Evolutionary conservation across 352 stramenopile species (phyloP), one percentile per base, ranked within the genome.

Genomic region (Blastocystis sp.): DNA sequence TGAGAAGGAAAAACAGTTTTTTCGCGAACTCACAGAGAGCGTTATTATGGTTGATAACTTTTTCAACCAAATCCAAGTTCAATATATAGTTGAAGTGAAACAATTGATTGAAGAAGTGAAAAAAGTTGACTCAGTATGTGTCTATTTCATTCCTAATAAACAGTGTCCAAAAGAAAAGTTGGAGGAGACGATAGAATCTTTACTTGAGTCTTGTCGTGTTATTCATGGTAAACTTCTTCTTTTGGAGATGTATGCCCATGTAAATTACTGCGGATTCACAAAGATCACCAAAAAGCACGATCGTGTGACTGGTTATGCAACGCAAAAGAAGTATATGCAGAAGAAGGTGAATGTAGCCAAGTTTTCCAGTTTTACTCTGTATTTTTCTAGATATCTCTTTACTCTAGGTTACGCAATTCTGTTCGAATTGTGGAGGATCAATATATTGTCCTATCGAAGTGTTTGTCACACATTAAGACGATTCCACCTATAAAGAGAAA

Each of bases 271-370:
- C 7, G 76, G 76, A 9, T 88, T 88, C 39, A 76, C 76, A 11
- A 88, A 88, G 39, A 88, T 88, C 3, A 88, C 76, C 16, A 88
- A 88, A 26, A 88, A 88, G 39, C 76, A 88, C 47, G 76, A 88
- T 43, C 59, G 64, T 39, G 54, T 88, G 39, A 88, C 76, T 20
- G 64, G 75, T 75, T 88, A 76, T 70, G 53, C 54, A 24, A 88
- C 76, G 47, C 76, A 88, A 39, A 76, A 76, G 76, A 88, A 88
- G 47, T 88, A 64, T 78, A 88, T 88, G 47, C 59, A 88, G 30
- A 81, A 78, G 11, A 88, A 88, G 64, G 76, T 88, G 41, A 88
- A 88, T 45, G 64, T 76, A 24, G 68, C 59, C 16, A 54, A 56
- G 7, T 88, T 88, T 78, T 88, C 76, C 3, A 76, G 41, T 34